These are phyloP conservation scores for Fusarium fujikuroi DNA, from an alignment of 2,329 filamentous ascomycete species.

Conservation along the genomic window DNA sequence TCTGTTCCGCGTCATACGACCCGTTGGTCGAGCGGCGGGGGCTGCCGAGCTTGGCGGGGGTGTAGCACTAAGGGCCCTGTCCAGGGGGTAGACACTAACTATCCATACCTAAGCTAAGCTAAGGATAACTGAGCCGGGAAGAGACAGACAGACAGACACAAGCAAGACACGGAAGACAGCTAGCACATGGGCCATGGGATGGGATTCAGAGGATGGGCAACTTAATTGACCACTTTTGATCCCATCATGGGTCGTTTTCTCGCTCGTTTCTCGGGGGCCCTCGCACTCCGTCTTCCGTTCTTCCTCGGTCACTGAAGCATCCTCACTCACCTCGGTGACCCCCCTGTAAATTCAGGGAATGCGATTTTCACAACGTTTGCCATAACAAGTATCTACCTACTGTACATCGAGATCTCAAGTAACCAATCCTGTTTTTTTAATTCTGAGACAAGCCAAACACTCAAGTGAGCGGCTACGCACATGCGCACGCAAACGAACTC, in stretches of 20 bases:
- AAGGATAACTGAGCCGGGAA: neutral
- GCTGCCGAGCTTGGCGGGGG: slow-evolving; percentile 41
- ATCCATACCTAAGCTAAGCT: neutral
- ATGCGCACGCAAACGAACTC: neutral
- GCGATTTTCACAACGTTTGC: slow-evolving; percentile 13
- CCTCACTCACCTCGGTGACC: neutral
- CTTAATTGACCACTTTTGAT: slow-evolving; percentile 18
- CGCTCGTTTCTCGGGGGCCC: slow-evolving; percentile 16
- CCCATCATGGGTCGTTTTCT: slow-evolving; percentile 35
- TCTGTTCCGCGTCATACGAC: slow-evolving; percentile 46
- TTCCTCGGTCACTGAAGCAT: neutral
- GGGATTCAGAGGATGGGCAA: slow-evolving; percentile 42
- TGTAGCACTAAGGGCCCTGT: neutral
- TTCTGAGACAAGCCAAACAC: neutral
- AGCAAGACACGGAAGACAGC: neutral
- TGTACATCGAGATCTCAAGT: neutral
- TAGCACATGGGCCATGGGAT: slow-evolving; percentile 17
- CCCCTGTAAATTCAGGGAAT: neutral
- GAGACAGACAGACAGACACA: neutral
- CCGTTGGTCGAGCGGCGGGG: slow-evolving; percentile 42
- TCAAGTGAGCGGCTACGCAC: slow-evolving; percentile 5
- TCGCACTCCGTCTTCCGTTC: slow-evolving; percentile 11
- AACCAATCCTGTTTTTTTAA: neutral
- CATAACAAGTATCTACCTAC: neutral
- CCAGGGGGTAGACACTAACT: neutral